Evolutionary conservation across 495 filamentous ascomycete species (phyloP), one percentile per base, ranked within the genome.

Genomic region (Penicillium mononematosum): DNA sequence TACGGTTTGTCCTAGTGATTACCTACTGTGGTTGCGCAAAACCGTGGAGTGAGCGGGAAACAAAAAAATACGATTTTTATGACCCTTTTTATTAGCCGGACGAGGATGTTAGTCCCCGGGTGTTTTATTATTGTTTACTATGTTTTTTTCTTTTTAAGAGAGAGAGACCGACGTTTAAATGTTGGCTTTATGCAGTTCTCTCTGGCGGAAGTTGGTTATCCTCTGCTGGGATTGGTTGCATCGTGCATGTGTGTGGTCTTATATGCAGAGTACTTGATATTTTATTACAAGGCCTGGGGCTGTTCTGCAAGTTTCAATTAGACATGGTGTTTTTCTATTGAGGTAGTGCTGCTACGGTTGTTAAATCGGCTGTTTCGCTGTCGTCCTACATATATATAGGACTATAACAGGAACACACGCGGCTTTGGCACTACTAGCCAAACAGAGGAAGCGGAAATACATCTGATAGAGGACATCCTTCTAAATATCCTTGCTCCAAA

Each of bases 21-120:
- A 43, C 50, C 16, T 32, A 22, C 31, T 25, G 25, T 22, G 27
- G 31, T 24, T 36, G 16, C 20, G 20, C 19, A 7, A 44, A 19
- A 45, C 31, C 19, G 24, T 45, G 58, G 55, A 41, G 57, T 57
- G 51, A 49, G 58, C 27, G 46, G 55, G 52, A 60, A 49, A 63
- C 58, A 48, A 59, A 68, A 34, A 68, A 66, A 63, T 64, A 69
- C 63, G 66, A 69, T 69, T 69, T 32, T 64, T 51, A 66, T 69
- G 63, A 66, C 60, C 60, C 41, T 58, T 64, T 47, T 57, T 57
- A 57, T 55, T 55, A 55, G 53, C 42, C 44, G 20, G 38, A 47
- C 44, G 43, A 55, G 44, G 58, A 57, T 34, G 42, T 36, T 48
- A 31, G 43, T 55, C 39, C 45, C 27, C 41, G 29, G 45, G 39